Evolutionary conservation across 306 rosid genomes (phyloP).

Genomic region (Pterocarpus macrocarpus): DNA sequence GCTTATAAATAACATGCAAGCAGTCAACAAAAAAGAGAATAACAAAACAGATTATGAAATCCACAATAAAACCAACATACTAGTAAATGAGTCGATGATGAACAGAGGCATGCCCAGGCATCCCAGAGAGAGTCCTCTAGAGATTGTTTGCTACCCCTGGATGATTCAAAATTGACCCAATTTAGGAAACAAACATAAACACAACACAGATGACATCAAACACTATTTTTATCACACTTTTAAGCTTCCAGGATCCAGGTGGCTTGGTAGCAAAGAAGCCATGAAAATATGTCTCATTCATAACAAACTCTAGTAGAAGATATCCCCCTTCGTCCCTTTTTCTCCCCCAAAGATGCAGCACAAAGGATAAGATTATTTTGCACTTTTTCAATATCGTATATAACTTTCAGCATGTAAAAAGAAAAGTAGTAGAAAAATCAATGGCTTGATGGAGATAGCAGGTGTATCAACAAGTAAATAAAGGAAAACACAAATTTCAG

Average conservation of each 20-base stretch:
- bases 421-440: too few species aligned
- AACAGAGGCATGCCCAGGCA: conserved; percentile 97
- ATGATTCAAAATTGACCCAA: conserved; percentile 39
- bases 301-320: conserved; percentile 1
- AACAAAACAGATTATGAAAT: conserved; percentile 25
- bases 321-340: too few species aligned
- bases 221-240: not conserved
- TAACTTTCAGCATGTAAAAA: too few species aligned
- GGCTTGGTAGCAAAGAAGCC: conserved; percentile 29
- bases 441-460: too few species aligned
- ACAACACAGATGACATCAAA: not conserved
- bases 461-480: too few species aligned
- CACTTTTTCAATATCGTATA: too few species aligned
- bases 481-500: too few species aligned
- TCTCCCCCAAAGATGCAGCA: too few species aligned
- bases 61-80: conserved; percentile 57
- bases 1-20: conserved; percentile 34
- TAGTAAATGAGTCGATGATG: conserved; percentile 84
- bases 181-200: conserved; percentile 52
- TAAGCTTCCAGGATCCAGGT: conserved; percentile 14
- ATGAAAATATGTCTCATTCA: conserved; percentile 1
- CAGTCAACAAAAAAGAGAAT: not conserved
- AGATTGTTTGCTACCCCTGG: conserved; percentile 66
- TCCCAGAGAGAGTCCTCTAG: conserved; percentile 98
- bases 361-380: too few species aligned